Evolutionary conservation across 331 rosid species (phyloP).

Genomic region (Quercus lobata): DNA sequence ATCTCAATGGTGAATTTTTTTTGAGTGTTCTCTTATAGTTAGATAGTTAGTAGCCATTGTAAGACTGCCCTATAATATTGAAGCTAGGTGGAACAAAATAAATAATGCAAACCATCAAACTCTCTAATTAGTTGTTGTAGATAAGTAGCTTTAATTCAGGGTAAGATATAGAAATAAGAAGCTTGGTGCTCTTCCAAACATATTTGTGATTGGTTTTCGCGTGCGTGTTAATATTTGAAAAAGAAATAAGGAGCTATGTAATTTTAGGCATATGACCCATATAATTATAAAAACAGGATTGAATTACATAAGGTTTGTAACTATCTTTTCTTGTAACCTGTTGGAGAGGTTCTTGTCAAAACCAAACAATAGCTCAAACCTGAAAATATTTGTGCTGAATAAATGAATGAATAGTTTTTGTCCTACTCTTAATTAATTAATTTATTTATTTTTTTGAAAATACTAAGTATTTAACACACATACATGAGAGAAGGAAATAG

Average conservation of each 20-base stretch:
- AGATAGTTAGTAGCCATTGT: neutral
- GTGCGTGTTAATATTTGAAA: neutral
- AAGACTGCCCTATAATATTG: neutral
- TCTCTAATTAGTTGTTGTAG: neutral
- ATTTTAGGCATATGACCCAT: too few species aligned
- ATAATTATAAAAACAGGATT: neutral
- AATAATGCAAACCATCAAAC: neutral
- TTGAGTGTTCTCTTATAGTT: neutral
- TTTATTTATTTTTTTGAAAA: too few species aligned
- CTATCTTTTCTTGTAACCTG: neutral
- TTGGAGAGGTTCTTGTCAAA: neutral
- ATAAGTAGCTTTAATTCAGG: neutral
- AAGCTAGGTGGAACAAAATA: neutral
- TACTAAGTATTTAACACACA: too few species aligned
- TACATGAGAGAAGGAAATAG: accelerated
- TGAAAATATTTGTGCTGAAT: neutral
- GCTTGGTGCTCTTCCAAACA: neutral
- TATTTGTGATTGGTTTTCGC: neutral
- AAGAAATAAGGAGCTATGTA: neutral
- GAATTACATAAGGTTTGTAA: neutral
- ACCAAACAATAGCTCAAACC: neutral
- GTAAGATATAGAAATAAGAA: neutral
- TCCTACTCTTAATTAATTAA: too few species aligned
- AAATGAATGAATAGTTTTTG: too few species aligned
- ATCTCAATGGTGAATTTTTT: neutral